Conservation (phyloP, 139 green algal genomes). For the Closterium sp. region DNA sequence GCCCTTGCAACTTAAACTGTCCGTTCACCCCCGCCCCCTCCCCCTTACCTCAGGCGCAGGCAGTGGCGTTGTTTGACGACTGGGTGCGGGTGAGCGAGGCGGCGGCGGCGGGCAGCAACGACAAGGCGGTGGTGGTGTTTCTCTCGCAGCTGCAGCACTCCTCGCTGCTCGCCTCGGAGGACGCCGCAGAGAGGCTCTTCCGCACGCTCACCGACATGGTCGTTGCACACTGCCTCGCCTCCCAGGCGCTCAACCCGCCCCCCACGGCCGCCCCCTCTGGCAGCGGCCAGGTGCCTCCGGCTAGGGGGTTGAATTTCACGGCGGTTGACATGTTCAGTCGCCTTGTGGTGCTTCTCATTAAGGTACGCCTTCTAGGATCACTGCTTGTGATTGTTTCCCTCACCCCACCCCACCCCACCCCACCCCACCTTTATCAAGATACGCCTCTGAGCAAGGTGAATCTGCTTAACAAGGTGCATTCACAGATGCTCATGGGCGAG, state of each 20-base stretch:
- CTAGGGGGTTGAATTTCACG: slow-evolving; percentile 58
- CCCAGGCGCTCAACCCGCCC: background rate
- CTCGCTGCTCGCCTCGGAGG: slow-evolving; percentile 76
- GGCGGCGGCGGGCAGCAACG: slow-evolving; percentile 43
- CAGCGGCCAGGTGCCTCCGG: background rate
- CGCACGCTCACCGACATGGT: slow-evolving; percentile 82
- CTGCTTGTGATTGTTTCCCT: too few species aligned
- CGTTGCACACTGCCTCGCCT: slow-evolving; percentile 55
- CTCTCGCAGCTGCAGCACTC: slow-evolving; percentile 67
- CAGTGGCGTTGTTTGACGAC: slow-evolving; percentile 83
- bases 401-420: too few species aligned
- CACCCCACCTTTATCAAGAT: too few species aligned
- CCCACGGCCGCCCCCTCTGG: background rate
- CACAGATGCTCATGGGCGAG: too few species aligned
- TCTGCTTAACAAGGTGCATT: background rate
- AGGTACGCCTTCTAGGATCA: slow-evolving; percentile 9
- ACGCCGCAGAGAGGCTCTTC: slow-evolving; percentile 83
- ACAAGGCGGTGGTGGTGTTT: slow-evolving; percentile 72
- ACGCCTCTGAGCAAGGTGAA: too few species aligned
- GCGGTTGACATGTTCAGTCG: slow-evolving; percentile 68
- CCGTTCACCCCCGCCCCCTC: too few species aligned
- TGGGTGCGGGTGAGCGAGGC: slow-evolving; percentile 78
- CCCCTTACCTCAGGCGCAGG: slow-evolving; percentile 41
- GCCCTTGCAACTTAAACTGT: too few species aligned
- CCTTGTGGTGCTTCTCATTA: slow-evolving; percentile 59